phyloP scores from a whole-genome alignment of 2,329 filamentous ascomycete species.

The Fusarium acutatum region DNA sequence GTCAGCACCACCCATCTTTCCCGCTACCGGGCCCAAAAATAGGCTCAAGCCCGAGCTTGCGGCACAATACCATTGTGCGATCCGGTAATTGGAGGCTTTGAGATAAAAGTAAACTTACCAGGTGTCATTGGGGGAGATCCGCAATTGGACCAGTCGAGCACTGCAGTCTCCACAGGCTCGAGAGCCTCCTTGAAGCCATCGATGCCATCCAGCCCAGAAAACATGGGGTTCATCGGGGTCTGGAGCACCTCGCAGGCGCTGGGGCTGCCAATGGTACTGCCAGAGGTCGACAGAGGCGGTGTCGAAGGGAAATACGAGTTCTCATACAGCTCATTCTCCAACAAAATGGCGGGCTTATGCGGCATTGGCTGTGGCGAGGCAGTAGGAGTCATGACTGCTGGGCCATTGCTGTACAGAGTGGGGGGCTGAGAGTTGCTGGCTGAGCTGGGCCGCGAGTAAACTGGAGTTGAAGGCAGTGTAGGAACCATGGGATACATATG shows the following conservation, averaged over 20 bases:
- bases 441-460: constrained; percentile 72
- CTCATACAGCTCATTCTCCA: constrained; percentile 79
- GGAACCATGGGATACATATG: constrained; percentile 65
- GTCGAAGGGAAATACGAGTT: constrained; percentile 84
- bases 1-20: constrained; percentile 25
- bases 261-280: constrained; percentile 87
- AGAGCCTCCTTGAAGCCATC: constrained; percentile 73
- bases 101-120: constrained; percentile 67
- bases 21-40: constrained; percentile 31
- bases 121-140: constrained; percentile 89
- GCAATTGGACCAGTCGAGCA: constrained; percentile 79
- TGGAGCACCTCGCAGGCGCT: constrained; percentile 79
- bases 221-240: constrained; percentile 84
- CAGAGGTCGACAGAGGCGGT: constrained; percentile 84
- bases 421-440: constrained; percentile 72
- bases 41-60: constrained; percentile 23
- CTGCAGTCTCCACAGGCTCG: constrained; percentile 77
- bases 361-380: constrained; percentile 77
- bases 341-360: constrained; percentile 79
- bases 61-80: constrained; percentile 21
- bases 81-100: constrained; percentile 1
- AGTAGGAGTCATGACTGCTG: constrained; percentile 74
- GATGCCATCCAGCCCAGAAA: constrained; percentile 75
- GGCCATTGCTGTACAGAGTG: constrained; percentile 65
- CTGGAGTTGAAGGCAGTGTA: constrained; percentile 68